These are phyloP conservation scores for Ascochyta pisi DNA, from an alignment of 2,329 filamentous ascomycete genomes.

Conservation along the genomic window DNA sequence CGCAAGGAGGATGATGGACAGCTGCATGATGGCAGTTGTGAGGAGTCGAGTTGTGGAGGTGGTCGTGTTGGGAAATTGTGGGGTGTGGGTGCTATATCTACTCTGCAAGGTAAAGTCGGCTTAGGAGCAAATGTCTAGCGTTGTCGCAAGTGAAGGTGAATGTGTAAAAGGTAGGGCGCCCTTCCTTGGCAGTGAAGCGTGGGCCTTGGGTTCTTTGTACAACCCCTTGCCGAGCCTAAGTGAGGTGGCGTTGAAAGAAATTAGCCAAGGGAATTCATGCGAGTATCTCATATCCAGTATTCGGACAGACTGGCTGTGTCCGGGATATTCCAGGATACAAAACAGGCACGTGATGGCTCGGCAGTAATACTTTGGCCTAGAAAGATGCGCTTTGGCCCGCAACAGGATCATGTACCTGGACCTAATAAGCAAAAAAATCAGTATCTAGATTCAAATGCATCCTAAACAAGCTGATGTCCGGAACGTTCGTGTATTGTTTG, in stretches of 20 bases:
- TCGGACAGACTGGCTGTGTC: too few species aligned
- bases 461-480: too few species aligned
- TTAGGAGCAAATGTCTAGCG: background rate
- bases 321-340: too few species aligned
- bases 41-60: too few species aligned
- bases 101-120: background rate
- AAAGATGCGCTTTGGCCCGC: too few species aligned
- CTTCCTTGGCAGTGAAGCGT: constrained; percentile 1
- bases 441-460: too few species aligned
- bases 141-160: background rate
- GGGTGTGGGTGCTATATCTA: background rate
- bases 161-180: background rate
- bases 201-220: background rate
- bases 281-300: too few species aligned
- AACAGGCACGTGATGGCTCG: too few species aligned
- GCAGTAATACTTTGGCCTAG: too few species aligned
- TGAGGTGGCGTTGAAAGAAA: background rate
- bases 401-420: too few species aligned
- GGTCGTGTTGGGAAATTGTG: background rate
- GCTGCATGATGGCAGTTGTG: background rate
- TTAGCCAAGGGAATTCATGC: background rate
- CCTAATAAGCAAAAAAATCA: too few species aligned
- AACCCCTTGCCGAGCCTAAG: background rate
- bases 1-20: background rate
- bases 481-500: too few species aligned